phyloP scores from a whole-genome alignment of 75 land plant species.

The Gnetum montanum region DNA sequence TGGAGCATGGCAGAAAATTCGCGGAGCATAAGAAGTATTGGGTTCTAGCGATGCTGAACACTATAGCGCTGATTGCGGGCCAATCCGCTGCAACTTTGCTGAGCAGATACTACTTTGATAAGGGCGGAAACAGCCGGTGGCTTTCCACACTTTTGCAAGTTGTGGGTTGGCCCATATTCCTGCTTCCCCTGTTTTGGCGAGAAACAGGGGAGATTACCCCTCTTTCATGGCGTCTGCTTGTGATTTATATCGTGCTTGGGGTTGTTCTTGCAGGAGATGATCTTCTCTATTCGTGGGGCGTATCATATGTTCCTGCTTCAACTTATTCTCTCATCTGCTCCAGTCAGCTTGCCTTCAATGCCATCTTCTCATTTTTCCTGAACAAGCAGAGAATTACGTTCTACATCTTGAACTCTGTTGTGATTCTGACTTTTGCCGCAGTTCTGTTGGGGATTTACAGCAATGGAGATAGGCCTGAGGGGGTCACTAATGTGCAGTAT shows the following conservation, averaged over 20 bases:
- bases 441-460: constrained; percentile 25
- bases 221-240: no score
- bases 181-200: constrained; percentile 23
- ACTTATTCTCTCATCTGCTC: constrained; percentile 49
- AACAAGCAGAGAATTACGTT: constrained; percentile 39
- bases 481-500: constrained; percentile 13
- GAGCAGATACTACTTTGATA: constrained; percentile 52
- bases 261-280: constrained; percentile 37
- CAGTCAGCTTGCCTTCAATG: constrained; percentile 52
- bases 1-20: no score
- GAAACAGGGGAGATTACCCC: no score
- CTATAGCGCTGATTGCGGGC: constrained; percentile 32
- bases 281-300: constrained; percentile 46
- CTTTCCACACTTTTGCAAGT: constrained; percentile 38
- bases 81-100: constrained; percentile 35
- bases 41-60: constrained; percentile 27
- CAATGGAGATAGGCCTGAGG: constrained; percentile 7
- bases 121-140: constrained; percentile 54
- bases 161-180: constrained; percentile 57
- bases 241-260: constrained; percentile 16
- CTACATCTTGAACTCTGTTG: constrained; percentile 35
- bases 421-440: constrained; percentile 42
- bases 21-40: constrained; percentile 16
- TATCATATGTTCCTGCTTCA: constrained; percentile 46
- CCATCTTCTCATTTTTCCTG: constrained; percentile 40